Percentiles rank a stretch among this genome's conserved stretches.
Conservation (phyloP, 768 basidiomycete species). For the Serendipita vermifera region DNA sequence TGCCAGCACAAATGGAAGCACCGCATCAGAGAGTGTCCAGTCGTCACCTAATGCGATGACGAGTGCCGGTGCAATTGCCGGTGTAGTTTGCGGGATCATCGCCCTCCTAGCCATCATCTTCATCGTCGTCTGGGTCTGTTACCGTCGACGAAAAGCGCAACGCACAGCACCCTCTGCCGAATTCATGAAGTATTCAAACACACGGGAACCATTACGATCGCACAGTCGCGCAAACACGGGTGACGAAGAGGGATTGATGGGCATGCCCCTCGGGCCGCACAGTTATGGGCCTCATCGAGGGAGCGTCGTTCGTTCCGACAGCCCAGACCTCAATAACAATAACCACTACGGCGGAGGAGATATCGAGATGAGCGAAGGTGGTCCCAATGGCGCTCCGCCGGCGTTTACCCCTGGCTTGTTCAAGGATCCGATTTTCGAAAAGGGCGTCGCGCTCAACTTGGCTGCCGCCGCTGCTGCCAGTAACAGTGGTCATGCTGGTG, state of each 20-base stretch:
- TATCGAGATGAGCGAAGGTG: too few species aligned
- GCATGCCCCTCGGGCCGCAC: neutral
- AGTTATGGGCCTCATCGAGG: neutral
- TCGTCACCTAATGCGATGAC: too few species aligned
- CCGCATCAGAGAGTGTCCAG: too few species aligned
- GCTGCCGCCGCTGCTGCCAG: neutral
- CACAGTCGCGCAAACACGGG: neutral
- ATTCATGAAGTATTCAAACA: slow-evolving; percentile 1
- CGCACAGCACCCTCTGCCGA: neutral
- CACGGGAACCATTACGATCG: neutral
- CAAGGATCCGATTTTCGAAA: slow-evolving; percentile 8
- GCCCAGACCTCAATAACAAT: too few species aligned
- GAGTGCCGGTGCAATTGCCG: neutral
- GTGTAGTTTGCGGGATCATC: neutral
- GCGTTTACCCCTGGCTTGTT: slow-evolving; percentile 7
- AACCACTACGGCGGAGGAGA: too few species aligned
- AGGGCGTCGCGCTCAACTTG: slow-evolving; percentile 4
- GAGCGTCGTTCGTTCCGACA: neutral
- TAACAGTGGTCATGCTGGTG: neutral
- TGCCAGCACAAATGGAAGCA: too few species aligned
- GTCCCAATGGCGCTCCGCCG: neutral
- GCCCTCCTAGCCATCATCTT: neutral
- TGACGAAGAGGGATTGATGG: neutral
- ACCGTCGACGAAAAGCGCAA: neutral
- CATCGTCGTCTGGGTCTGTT: neutral